Evolutionary conservation across 768 basidiomycete species (phyloP).

Genomic region (Tylopilus vinaceipallidus): DNA sequence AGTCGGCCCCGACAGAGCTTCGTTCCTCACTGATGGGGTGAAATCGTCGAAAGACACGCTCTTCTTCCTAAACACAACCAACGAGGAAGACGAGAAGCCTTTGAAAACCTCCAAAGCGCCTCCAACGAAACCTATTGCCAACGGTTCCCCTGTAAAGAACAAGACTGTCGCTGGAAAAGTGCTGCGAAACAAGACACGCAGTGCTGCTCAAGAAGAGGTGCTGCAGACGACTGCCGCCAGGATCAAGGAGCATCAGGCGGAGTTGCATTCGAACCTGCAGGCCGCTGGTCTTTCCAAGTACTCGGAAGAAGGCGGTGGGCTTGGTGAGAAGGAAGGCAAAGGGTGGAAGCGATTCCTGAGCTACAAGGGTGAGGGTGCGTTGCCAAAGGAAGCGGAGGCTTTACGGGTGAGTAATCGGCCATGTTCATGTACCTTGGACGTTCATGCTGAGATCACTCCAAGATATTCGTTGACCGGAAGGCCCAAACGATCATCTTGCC

Average conservation of each 20-base stretch:
- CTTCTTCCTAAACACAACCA: slow-evolving; percentile 73
- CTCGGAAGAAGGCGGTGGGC: slow-evolving; percentile 75
- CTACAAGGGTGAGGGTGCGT: slow-evolving; percentile 90
- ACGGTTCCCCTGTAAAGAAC: slow-evolving; percentile 67
- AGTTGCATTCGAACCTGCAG: slow-evolving; percentile 76
- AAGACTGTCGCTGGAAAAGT: slow-evolving; percentile 83
- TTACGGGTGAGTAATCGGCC: slow-evolving; percentile 57
- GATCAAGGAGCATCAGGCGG: slow-evolving; percentile 84
- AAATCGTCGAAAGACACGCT: slow-evolving; percentile 85
- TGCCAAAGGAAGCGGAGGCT: slow-evolving; percentile 81
- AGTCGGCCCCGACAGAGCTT: slow-evolving; percentile 61
- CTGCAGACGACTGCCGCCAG: slow-evolving; percentile 74
- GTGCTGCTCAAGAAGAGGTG: slow-evolving; percentile 82
- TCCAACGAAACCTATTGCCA: slow-evolving; percentile 49
- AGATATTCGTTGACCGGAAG: slow-evolving; percentile 93
- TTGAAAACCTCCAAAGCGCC: slow-evolving; percentile 55
- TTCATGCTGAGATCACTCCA: slow-evolving; percentile 10
- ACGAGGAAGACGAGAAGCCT: slow-evolving; percentile 51
- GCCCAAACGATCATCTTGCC: slow-evolving; percentile 88
- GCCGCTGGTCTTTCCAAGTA: slow-evolving; percentile 78
- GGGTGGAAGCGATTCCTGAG: slow-evolving; percentile 95
- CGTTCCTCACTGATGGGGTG: slow-evolving; percentile 78
- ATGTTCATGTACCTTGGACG: not conserved
- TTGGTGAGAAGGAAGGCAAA: slow-evolving; percentile 82
- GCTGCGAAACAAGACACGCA: slow-evolving; percentile 85